These are phyloP conservation scores for Prunus yedoensis DNA, from an alignment of 331 rosid genomes.

Conservation along the genomic window DNA sequence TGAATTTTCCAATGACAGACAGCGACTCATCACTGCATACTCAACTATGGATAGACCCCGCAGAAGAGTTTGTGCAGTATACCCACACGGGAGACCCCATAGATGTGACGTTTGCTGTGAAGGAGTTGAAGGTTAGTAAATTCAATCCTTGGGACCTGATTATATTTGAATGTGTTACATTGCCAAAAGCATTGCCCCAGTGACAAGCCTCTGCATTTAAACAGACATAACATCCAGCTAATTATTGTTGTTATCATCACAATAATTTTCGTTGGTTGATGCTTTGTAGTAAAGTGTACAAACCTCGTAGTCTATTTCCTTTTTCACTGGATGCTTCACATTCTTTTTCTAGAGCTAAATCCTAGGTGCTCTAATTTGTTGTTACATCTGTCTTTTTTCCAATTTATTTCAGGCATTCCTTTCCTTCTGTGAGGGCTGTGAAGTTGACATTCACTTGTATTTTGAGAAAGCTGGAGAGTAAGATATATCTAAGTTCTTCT, in stretches of 20 bases:
- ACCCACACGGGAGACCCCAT: slow-evolving; percentile 77
- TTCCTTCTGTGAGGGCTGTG: slow-evolving; percentile 91
- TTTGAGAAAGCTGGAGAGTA: slow-evolving; percentile 97
- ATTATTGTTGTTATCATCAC: slow-evolving; percentile 1
- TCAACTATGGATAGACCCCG: slow-evolving; percentile 96
- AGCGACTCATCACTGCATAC: slow-evolving; percentile 78
- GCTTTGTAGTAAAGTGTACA: neutral
- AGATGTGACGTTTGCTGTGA: slow-evolving; percentile 87
- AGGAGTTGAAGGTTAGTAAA: slow-evolving; percentile 75
- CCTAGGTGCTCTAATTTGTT: neutral
- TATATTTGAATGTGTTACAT: neutral
- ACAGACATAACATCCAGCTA: slow-evolving; percentile 10
- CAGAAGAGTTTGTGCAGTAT: slow-evolving; percentile 82
- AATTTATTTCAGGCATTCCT: slow-evolving; percentile 78
- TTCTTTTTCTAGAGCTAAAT: neutral
- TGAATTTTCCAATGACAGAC: slow-evolving; percentile 49
- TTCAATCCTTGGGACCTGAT: slow-evolving; percentile 13
- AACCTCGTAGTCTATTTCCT: neutral
- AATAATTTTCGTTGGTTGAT: slow-evolving; percentile 7
- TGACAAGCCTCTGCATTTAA: slow-evolving; percentile 1
- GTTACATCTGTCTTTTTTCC: neutral
- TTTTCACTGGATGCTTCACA: neutral
- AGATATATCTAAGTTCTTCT: slow-evolving; percentile 33
- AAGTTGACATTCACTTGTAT: slow-evolving; percentile 76
- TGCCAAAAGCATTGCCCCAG: slow-evolving; percentile 1